Conservation (phyloP, 495 filamentous ascomycete species). For the Penicillium odoratum region DNA sequence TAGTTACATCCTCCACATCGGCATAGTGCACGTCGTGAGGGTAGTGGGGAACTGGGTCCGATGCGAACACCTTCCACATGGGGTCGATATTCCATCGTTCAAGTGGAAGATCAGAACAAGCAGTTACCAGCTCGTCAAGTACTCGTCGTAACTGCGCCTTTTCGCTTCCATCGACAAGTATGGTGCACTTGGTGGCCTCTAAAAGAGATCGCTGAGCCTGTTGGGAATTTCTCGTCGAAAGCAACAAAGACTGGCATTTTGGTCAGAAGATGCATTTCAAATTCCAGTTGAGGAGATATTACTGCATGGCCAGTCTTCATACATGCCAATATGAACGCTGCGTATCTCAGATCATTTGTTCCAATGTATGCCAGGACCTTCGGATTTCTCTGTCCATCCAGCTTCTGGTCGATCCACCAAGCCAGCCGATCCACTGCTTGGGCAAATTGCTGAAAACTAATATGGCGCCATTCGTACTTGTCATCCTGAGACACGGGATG, state of each 20-base stretch:
- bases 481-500: neutral
- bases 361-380: conserved; percentile 29
- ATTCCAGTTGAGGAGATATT: neutral
- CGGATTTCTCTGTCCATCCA: conserved; percentile 22
- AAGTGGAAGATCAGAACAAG: neutral
- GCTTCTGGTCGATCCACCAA: conserved; percentile 40
- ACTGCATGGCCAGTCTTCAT: conserved; percentile 20
- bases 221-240: conserved; percentile 35
- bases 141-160: neutral
- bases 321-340: conserved; percentile 16
- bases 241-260: conserved; percentile 24
- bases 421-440: conserved; percentile 49
- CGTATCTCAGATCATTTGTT: conserved; percentile 24
- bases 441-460: conserved; percentile 1
- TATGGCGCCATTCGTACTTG: neutral
- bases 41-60: conserved; percentile 3
- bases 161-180: conserved; percentile 20
- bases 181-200: conserved; percentile 16
- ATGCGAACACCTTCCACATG: neutral
- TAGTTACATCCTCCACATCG: conserved; percentile 14
- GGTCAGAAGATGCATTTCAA: neutral
- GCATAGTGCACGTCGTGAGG: conserved; percentile 28
- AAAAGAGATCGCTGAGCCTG: conserved; percentile 33
- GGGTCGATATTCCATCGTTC: neutral
- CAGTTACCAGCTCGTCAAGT: neutral